Conservation (phyloP, 2,329 filamentous ascomycete species). For the Phialemonium atrogriseum region DNA sequence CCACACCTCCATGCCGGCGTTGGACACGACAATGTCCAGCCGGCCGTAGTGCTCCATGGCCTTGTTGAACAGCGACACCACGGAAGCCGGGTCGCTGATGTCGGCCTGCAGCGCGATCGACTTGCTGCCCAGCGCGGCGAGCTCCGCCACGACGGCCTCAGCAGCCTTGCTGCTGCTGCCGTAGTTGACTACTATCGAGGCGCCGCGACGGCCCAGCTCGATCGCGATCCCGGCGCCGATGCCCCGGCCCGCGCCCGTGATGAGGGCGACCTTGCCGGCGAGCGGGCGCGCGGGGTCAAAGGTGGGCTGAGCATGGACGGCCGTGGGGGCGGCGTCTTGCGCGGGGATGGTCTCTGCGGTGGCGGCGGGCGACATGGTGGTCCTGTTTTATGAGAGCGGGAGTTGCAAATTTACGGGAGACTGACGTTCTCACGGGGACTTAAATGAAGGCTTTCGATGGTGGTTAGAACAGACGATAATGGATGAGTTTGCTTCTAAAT, state of each 20-base stretch:
- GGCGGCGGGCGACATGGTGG: constrained; percentile 2
- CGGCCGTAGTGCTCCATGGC: constrained; percentile 58
- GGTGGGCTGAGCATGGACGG: background rate
- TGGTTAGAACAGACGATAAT: background rate
- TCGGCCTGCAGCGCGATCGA: constrained; percentile 55
- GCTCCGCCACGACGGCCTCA: constrained; percentile 45
- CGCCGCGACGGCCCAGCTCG: constrained; percentile 57
- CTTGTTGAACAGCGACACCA: constrained; percentile 55
- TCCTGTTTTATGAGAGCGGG: background rate
- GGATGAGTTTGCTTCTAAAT: background rate
- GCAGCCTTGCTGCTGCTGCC: constrained; percentile 46
- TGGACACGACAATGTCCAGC: constrained; percentile 65
- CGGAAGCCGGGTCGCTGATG: constrained; percentile 51
- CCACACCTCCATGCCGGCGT: constrained; percentile 65
- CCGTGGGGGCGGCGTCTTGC: background rate
- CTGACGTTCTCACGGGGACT: too few species aligned
- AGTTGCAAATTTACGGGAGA: too few species aligned
- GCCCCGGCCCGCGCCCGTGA: constrained; percentile 58
- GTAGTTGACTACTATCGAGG: constrained; percentile 61
- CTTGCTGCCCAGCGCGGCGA: constrained; percentile 47
- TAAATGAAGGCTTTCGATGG: too few species aligned
- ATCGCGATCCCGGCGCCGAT: constrained; percentile 60
- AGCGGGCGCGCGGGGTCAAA: constrained; percentile 15
- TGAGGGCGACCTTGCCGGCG: constrained; percentile 46
- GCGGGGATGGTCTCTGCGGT: constrained; percentile 1